Percentiles rank a stretch among this genome's conserved stretches.
phyloP scores from a whole-genome alignment of 352 stramenopile genomes.

The Phytophthora quininea region DNA sequence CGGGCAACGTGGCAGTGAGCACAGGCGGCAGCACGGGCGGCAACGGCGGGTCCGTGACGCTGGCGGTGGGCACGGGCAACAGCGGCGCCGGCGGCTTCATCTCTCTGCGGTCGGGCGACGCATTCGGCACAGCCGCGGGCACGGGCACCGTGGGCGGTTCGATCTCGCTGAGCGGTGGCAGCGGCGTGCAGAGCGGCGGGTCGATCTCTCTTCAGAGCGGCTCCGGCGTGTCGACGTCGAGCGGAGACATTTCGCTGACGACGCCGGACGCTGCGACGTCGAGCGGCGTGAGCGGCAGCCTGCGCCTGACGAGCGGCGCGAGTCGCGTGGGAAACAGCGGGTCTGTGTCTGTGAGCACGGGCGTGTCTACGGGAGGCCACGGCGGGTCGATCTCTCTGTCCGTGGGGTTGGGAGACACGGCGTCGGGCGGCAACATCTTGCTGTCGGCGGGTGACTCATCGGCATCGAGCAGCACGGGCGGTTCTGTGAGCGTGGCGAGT shows the following conservation, averaged over 20 bases:
- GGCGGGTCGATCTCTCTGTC: conserved; percentile 31
- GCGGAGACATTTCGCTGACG: conserved; percentile 28
- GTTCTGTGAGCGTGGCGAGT: conserved; percentile 22
- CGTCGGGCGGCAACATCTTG: conserved; percentile 21
- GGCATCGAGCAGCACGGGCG: conserved; percentile 1
- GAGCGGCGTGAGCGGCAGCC: conserved; percentile 27
- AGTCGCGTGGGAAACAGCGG: conserved; percentile 29
- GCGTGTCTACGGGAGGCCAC: conserved; percentile 18
- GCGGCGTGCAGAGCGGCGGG: conserved; percentile 12
- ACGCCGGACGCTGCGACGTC: conserved; percentile 15
- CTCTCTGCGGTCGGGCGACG: conserved; percentile 5
- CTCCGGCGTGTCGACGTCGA: conserved; percentile 12
- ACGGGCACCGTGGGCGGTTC: conserved; percentile 11
- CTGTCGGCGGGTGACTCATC: conserved; percentile 11
- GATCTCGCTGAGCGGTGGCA: conserved; percentile 5
- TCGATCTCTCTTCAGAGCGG: conserved; percentile 23
- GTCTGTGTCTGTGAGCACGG: conserved; percentile 22
- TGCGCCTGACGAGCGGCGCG: conserved; percentile 19
- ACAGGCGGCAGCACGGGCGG: conserved; percentile 8
- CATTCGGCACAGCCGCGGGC: conserved; percentile 1
- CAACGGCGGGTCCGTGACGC: conserved; percentile 4
- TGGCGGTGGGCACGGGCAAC: neutral
- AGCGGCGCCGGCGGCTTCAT: conserved; percentile 7
- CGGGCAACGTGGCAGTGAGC: conserved; percentile 2
- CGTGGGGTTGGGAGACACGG: conserved; percentile 26